Percentiles rank a stretch among this genome's conserved stretches.
These are phyloP conservation scores for Phytophthora foliorum DNA, from an alignment of 352 stramenopile species.

Conservation along the genomic window DNA sequence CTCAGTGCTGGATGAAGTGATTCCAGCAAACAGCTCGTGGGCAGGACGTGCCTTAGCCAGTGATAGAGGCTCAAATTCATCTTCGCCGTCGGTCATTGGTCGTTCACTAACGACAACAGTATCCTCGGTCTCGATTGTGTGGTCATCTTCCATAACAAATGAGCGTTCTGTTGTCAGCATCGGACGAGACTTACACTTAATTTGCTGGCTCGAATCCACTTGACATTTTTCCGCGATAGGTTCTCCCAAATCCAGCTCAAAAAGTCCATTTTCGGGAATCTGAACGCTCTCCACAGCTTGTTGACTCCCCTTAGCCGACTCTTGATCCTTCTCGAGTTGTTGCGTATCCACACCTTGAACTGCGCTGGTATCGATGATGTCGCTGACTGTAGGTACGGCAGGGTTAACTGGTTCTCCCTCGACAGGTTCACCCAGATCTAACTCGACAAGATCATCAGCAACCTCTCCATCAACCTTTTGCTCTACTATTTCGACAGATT, in stretches of 20 bases:
- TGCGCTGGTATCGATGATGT: not conserved
- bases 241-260: conserved; percentile 19
- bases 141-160: conserved; percentile 72
- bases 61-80: conserved; percentile 46
- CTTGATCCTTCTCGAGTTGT: not conserved
- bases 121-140: conserved; percentile 69
- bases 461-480: not conserved
- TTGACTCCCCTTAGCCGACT: conserved; percentile 2
- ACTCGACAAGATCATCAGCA: conserved; percentile 12
- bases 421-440: conserved; percentile 6
- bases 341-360: not conserved
- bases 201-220: conserved; percentile 14
- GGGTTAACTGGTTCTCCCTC: not conserved
- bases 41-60: conserved; percentile 5
- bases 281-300: not conserved
- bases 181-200: conserved; percentile 32
- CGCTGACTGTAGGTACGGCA: not conserved
- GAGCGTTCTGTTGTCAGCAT: conserved; percentile 78
- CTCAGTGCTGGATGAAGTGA: conserved; percentile 13
- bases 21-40: conserved; percentile 20
- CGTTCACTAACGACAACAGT: conserved; percentile 71
- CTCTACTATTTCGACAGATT: conserved; percentile 5
- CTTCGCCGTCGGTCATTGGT: conserved; percentile 65
- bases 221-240: conserved; percentile 7
- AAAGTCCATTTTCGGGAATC: conserved; percentile 13